Percentiles rank a stretch among this genome's conserved stretches.
Conservation (phyloP, 257 asterid species). For the Scutellaria baicalensis region DNA sequence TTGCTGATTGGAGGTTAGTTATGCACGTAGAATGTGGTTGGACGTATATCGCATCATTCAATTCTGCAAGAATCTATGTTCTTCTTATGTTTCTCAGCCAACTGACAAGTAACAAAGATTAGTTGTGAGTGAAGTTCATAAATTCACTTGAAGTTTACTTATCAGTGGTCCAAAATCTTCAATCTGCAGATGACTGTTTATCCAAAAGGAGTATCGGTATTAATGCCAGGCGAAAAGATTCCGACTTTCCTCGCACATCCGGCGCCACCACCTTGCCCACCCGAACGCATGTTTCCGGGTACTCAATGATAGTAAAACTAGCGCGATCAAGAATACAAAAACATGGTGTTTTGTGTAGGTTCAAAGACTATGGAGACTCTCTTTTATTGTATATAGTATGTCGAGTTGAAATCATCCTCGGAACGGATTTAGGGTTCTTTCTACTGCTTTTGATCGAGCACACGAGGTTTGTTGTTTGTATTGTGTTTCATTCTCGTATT, state of each 20-base stretch:
- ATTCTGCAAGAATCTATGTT: not conserved
- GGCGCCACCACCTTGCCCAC: slow-evolving; percentile 47
- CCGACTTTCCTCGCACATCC: slow-evolving; percentile 86
- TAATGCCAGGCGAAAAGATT: slow-evolving; percentile 72
- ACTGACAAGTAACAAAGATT: not conserved
- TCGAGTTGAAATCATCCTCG: not conserved
- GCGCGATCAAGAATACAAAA: not conserved
- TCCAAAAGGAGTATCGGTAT: slow-evolving; percentile 59
- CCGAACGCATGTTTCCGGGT: slow-evolving; percentile 6
- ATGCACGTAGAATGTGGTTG: not conserved
- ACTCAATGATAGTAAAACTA: not conserved
- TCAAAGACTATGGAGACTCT: slow-evolving; percentile 1
- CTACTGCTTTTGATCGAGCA: not conserved
- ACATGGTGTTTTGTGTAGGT: not conserved
- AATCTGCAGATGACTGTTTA: slow-evolving; percentile 57
- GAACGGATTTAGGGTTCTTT: not conserved
- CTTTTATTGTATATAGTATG: slow-evolving; percentile 16
- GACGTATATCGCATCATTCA: not conserved
- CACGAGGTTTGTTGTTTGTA: not conserved
- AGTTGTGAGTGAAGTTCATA: not conserved
- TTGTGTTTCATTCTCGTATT: not conserved
- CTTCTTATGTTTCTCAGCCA: no score
- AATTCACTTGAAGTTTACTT: not conserved
- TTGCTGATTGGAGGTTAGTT: no score
- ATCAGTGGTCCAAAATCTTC: not conserved